Percentiles rank a stretch among this genome's conserved stretches.
These are phyloP conservation scores for Azolla pinnata DNA, from an alignment of 75 land plant species.

Conservation along the genomic window DNA sequence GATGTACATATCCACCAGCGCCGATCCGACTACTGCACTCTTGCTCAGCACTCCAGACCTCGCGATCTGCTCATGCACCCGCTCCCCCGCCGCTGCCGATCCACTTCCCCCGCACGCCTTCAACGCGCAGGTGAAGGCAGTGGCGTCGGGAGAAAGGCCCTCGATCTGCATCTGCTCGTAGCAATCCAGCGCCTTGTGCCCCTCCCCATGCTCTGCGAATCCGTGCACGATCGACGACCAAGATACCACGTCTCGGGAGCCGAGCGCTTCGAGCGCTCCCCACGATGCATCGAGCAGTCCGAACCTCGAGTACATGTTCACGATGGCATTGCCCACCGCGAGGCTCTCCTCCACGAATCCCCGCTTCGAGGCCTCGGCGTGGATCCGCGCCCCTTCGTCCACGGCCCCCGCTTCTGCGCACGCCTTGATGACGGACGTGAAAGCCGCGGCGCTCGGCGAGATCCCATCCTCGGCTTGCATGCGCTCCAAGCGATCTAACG, in stretches of 20 bases:
- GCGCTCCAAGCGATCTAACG: not conserved
- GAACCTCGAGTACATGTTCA: slow-evolving; percentile 11
- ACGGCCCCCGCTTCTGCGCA: slow-evolving; percentile 7
- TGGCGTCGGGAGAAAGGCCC: slow-evolving; percentile 14
- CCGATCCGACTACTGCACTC: not conserved
- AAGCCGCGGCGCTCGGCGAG: slow-evolving; percentile 2
- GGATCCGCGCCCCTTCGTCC: slow-evolving; percentile 1
- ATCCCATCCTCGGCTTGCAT: slow-evolving; percentile 10
- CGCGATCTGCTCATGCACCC: not conserved
- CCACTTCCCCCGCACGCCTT: slow-evolving; percentile 25
- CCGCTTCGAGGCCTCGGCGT: not conserved
- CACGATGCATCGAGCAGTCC: not conserved
- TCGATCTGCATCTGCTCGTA: slow-evolving; percentile 8
- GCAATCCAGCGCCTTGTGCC: slow-evolving; percentile 1
- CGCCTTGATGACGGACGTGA: not conserved
- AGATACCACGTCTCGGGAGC: not conserved
- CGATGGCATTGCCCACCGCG: not conserved
- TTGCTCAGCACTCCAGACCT: not conserved
- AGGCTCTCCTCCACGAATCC: not conserved
- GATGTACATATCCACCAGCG: not conserved
- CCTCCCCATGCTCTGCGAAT: slow-evolving; percentile 3
- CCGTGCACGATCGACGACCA: slow-evolving; percentile 3
- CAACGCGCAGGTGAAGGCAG: slow-evolving; percentile 16
- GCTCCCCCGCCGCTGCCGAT: slow-evolving; percentile 9
- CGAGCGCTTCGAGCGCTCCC: not conserved